These are phyloP conservation scores for Bolboschoenoplectus hybrid DNA, from an alignment of 202 grass and related monocot genomes.

Conservation along the genomic window DNA sequence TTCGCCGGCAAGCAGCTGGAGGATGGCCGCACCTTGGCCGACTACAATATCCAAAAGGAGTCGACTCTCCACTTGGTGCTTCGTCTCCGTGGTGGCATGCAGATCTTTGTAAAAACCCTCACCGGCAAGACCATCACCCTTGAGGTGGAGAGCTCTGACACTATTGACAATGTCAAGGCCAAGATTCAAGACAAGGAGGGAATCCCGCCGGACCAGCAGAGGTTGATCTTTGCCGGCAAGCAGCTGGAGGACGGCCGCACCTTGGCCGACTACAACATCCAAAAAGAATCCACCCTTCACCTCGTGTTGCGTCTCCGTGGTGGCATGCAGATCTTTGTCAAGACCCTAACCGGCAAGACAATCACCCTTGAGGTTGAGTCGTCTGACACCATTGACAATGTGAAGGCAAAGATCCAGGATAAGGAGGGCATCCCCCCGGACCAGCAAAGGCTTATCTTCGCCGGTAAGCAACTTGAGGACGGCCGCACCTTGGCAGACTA, in stretches of 20 bases:
- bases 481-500: conserved; percentile 69
- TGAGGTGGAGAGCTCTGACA: conserved; percentile 53
- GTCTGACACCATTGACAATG: conserved; percentile 61
- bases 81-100: conserved; percentile 58
- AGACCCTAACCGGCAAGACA: conserved; percentile 80
- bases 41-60: conserved; percentile 78
- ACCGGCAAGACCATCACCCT: conserved; percentile 66
- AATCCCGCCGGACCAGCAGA: conserved; percentile 65
- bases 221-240: conserved; percentile 59
- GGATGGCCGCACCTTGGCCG: conserved; percentile 58
- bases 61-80: conserved; percentile 80
- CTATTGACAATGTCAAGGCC: conserved; percentile 55
- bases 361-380: conserved; percentile 68
- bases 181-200: conserved; percentile 88
- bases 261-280: conserved; percentile 58
- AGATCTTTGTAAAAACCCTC: conserved; percentile 62
- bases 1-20: conserved; percentile 65
- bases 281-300: conserved; percentile 69
- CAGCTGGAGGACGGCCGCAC: conserved; percentile 64
- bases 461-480: conserved; percentile 79
- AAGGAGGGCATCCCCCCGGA: conserved; percentile 84
- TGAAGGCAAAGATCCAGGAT: conserved; percentile 80
- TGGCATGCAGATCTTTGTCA: conserved; percentile 83
- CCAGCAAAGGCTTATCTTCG: conserved; percentile 86
- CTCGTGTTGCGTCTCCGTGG: conserved; percentile 49